Evolutionary conservation across 2,329 filamentous ascomycete genomes (phyloP).

Genomic region (Fusarium sp.): DNA sequence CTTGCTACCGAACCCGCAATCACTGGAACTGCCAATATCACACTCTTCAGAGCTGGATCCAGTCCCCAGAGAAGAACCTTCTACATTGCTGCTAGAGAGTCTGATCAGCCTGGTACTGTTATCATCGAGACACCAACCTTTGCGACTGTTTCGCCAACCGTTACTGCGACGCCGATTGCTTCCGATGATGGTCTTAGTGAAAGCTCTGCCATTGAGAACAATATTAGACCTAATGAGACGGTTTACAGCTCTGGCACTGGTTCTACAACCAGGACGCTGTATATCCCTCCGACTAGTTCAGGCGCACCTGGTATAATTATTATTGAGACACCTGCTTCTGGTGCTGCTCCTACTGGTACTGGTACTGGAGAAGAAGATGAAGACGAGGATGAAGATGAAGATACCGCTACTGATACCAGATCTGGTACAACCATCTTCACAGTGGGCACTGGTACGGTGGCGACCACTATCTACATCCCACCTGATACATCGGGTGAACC

Average conservation of each 20-base stretch:
- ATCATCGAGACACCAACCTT: constrained; percentile 8
- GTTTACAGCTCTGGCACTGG: neutral
- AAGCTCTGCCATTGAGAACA: neutral
- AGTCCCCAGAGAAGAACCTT: neutral
- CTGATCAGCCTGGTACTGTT: constrained; percentile 6
- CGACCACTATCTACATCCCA: neutral
- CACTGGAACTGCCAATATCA: constrained; percentile 15
- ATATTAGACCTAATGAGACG: neutral
- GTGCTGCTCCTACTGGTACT: fast-evolving
- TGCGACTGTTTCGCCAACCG: neutral
- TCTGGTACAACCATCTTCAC: constrained; percentile 6
- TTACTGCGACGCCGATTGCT: neutral
- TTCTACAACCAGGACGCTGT: neutral
- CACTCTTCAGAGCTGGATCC: neutral
- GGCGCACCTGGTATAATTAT: constrained; percentile 3
- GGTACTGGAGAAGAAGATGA: neutral
- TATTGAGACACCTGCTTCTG: neutral
- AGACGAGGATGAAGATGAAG: neutral
- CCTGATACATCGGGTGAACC: neutral
- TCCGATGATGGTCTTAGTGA: neutral
- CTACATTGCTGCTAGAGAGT: neutral
- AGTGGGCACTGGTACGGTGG: neutral
- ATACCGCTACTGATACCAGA: neutral
- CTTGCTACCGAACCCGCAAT: constrained; percentile 4
- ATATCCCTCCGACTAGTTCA: neutral